phyloP scores from a whole-genome alignment of 805 yeast species.

The Saturnispora besseyi region DNA sequence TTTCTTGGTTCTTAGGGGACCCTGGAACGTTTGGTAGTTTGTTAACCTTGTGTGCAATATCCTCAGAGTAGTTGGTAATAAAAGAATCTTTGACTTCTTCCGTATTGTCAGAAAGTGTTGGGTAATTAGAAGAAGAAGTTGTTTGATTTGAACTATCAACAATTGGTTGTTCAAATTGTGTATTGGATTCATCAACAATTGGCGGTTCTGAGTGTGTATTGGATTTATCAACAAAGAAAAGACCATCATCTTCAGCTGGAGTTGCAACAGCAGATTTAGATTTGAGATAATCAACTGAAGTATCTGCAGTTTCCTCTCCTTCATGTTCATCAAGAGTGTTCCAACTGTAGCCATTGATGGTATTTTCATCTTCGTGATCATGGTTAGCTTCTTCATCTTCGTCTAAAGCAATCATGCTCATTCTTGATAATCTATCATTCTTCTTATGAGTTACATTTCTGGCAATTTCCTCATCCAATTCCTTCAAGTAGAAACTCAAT shows the following conservation, averaged over 20 bases:
- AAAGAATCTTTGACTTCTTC: conserved; percentile 32
- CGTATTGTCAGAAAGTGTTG: conserved; percentile 16
- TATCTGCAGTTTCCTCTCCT: conserved; percentile 8
- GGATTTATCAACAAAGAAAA: conserved; percentile 7
- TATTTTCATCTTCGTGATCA: conserved; percentile 1
- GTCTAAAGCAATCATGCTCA: conserved; percentile 24
- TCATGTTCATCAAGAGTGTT: conserved; percentile 1
- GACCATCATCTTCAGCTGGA: conserved; percentile 20
- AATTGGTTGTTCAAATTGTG: conserved; percentile 7
- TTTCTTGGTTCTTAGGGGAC: conserved; percentile 28
- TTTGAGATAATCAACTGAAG: conserved; percentile 3
- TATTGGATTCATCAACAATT: neutral
- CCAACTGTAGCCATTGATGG: conserved; percentile 3
- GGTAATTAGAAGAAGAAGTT: conserved; percentile 25
- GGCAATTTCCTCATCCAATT: conserved; percentile 15
- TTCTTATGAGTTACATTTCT: conserved; percentile 3
- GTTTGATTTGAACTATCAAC: conserved; percentile 25
- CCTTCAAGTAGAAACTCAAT: conserved; percentile 37
- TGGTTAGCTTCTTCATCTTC: conserved; percentile 13
- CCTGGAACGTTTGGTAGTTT: conserved; percentile 41
- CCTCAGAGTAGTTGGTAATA: conserved; percentile 31
- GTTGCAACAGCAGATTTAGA: conserved; percentile 9
- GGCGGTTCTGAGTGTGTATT: neutral
- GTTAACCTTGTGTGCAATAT: conserved; percentile 36
- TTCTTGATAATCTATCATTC: conserved; percentile 18